phyloP scores from a whole-genome alignment of 306 rosid genomes.

The Quercus suber region DNA sequence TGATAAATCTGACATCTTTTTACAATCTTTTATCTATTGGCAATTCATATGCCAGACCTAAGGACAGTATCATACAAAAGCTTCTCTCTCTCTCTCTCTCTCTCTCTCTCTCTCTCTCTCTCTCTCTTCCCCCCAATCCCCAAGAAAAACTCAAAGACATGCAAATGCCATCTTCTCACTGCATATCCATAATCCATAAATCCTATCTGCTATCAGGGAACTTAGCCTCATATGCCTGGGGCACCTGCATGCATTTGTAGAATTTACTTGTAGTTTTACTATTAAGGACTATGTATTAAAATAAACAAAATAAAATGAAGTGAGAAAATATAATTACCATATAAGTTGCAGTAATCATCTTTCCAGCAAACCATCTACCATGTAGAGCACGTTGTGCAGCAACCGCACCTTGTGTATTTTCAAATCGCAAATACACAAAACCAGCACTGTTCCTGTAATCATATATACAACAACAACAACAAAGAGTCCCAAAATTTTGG shows the following conservation, averaged over 20 bases:
- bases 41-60: neutral
- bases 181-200: neutral
- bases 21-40: neutral
- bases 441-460: slow-evolving; percentile 76
- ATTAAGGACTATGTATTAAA: slow-evolving; percentile 8
- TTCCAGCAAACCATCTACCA: slow-evolving; percentile 99
- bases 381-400: slow-evolving; percentile 80
- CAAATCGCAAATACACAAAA: slow-evolving; percentile 68
- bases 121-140: neutral
- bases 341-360: slow-evolving; percentile 84
- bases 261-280: neutral
- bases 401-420: slow-evolving; percentile 58
- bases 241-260: slow-evolving; percentile 47
- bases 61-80: neutral
- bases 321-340: slow-evolving; percentile 49
- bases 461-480: neutral
- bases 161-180: neutral
- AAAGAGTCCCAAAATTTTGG: neutral
- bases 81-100: neutral
- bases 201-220: slow-evolving; percentile 59
- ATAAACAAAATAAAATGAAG: slow-evolving; percentile 10
- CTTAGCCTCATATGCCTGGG: slow-evolving; percentile 58
- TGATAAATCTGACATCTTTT: neutral
- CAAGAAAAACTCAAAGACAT: neutral
- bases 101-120: neutral